Percentiles rank a stretch among this genome's conserved stretches.
Evolutionary conservation across 257 asterid genomes (phyloP).

Genomic region (Solanum chilense): DNA sequence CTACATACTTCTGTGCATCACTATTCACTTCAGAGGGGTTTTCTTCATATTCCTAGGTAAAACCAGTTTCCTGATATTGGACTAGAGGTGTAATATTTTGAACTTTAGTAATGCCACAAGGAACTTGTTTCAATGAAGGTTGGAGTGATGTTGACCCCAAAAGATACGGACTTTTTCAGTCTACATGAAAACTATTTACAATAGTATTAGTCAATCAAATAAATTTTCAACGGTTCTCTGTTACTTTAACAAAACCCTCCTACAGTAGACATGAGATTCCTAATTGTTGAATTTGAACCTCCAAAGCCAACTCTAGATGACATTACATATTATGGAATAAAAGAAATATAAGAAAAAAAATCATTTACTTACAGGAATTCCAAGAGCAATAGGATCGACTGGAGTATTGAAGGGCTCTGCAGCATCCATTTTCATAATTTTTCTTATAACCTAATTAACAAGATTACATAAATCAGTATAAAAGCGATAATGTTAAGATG

Average conservation of each 20-base stretch:
- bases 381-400: slow-evolving; percentile 83
- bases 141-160: background rate
- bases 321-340: background rate
- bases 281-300: background rate
- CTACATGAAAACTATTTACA: background rate
- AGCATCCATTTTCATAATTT: slow-evolving; percentile 94
- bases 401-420: slow-evolving; percentile 90
- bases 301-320: background rate
- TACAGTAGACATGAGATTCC: background rate
- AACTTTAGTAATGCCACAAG: background rate
- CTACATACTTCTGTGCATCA: background rate
- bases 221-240: background rate
- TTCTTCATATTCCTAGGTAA: background rate
- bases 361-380: slow-evolving; percentile 49
- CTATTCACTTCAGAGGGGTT: background rate
- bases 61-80: background rate
- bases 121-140: background rate
- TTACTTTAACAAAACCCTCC: background rate
- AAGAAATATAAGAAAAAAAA: background rate
- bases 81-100: background rate
- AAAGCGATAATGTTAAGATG: background rate
- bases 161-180: background rate
- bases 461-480: background rate
- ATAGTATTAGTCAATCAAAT: background rate
- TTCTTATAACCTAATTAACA: slow-evolving; percentile 56